phyloP scores from a whole-genome alignment of 768 basidiomycete genomes.

The Coprinopsis strossmayeri region DNA sequence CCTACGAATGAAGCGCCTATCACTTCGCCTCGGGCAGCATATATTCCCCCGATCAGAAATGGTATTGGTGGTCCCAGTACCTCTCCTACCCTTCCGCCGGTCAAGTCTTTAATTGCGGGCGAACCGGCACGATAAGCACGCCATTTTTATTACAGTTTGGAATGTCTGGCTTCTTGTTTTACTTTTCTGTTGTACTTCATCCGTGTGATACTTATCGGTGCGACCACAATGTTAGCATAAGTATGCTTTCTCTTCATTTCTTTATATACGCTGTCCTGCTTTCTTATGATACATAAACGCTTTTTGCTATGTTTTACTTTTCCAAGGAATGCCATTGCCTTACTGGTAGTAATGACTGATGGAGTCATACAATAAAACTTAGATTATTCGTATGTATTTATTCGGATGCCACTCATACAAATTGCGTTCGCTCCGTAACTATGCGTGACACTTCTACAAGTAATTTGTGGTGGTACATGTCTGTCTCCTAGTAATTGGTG shows the following conservation, averaged over 20 bases:
- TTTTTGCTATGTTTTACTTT: no score
- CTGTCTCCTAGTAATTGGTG: no score
- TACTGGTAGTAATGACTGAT: no score
- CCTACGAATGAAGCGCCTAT: conserved; percentile 38
- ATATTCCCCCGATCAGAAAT: conserved; percentile 24
- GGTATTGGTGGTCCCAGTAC: conserved; percentile 16
- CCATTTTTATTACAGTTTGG: not conserved
- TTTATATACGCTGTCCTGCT: not conserved
- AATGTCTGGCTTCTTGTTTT: not conserved
- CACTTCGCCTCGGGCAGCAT: conserved; percentile 27
- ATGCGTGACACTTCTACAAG: no score
- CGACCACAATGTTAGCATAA: not conserved
- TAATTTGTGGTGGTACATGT: no score
- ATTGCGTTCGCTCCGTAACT: no score
- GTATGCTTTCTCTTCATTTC: not conserved
- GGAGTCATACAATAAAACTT: no score
- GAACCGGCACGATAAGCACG: not conserved
- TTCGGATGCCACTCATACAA: no score
- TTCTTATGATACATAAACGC: not conserved
- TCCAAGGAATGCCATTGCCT: no score
- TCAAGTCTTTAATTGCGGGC: conserved; percentile 13
- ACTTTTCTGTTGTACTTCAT: not conserved
- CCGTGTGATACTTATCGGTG: not conserved
- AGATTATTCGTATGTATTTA: no score
- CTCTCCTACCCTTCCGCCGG: conserved; percentile 21